Base-by-base conservation (phyloP, 257 asterid species). In the Handroanthus guayacan region DNA sequence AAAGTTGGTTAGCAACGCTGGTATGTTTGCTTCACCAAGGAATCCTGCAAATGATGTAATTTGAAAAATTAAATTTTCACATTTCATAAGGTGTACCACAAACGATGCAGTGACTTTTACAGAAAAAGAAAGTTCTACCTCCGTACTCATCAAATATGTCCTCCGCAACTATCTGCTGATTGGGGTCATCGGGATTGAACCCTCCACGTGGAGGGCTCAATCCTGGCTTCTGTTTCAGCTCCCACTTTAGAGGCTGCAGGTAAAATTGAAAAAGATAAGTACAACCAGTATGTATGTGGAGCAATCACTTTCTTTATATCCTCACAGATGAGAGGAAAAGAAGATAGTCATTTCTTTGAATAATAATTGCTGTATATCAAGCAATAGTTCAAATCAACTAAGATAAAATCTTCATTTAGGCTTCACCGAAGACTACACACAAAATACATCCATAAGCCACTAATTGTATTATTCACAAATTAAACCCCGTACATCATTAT, bases 181-280 rank as follows among this genome's bases (percentile, higher is more conserved):
- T 95, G 66, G 99, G 97, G 73, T 95, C 97, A 50, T 89, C 96
- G 3, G 80, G 82, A 39, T 82, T 51, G 81, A 91, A 95, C 73
- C 99, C 99, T 78, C 99, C 99, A 52, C 84, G 96, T 18, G 98
- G 98, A 64, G 99, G 99, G 80, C 98, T 95, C 85, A 92, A 72
- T 57, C 99, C 98, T 0, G 98, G 98, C 81, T 83, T 83, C 85
- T 94, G 99, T 75, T 92, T 92, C 81, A 94, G 87, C 85, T 94
- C 99, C 99, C 99, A 94, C 80, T 92, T 94, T 80, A 87, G 52
- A 72, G 92, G 92, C 92, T 87, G 82, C 74, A 57, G n/a, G 5
- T 31, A 8, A 14, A 13, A 25, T 16, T n/a, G 34, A 64, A 18
- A 62, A 31, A 39, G 14, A 69, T 47, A 39, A 17, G 7, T 54